phyloP scores from a whole-genome alignment of 176 grass and related monocot genomes.

The Thalia dealbata region DNA sequence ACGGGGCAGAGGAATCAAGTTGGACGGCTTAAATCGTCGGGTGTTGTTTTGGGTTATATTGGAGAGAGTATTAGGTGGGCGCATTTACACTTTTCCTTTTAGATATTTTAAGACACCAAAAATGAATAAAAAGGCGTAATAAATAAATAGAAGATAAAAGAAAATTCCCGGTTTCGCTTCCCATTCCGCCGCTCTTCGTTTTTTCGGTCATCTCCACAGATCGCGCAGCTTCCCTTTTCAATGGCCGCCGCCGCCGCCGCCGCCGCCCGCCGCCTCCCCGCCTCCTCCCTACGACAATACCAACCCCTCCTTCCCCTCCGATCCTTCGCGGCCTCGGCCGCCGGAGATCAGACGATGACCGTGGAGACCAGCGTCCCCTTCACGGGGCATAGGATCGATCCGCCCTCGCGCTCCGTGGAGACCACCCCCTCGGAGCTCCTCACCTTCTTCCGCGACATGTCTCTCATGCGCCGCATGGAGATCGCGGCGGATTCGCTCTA shows the following conservation, averaged over 20 bases:
- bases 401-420: conserved; percentile 23
- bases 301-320: conserved; percentile 31
- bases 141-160: no score
- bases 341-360: conserved; percentile 26
- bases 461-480: conserved; percentile 67
- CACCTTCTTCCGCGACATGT: conserved; percentile 53
- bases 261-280: not conserved
- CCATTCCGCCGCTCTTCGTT: not conserved
- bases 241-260: conserved; percentile 3
- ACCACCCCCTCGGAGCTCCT: conserved; percentile 40
- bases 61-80: no score
- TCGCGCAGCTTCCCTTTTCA: not conserved
- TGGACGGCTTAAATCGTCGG: not conserved
- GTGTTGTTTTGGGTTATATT: no score
- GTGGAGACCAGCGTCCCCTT: conserved; percentile 63
- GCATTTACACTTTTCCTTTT: no score
- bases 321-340: conserved; percentile 24
- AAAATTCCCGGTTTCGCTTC: no score
- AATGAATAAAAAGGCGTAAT: no score
- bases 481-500: conserved; percentile 91
- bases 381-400: conserved; percentile 41
- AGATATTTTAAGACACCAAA: no score
- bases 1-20: not conserved
- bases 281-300: not conserved
- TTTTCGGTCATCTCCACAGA: not conserved